Percentiles rank a stretch among this genome's conserved stretches.
phyloP scores from a whole-genome alignment of 371 early-diverging fungal species.

The Basidiobolus meristosporus region DNA sequence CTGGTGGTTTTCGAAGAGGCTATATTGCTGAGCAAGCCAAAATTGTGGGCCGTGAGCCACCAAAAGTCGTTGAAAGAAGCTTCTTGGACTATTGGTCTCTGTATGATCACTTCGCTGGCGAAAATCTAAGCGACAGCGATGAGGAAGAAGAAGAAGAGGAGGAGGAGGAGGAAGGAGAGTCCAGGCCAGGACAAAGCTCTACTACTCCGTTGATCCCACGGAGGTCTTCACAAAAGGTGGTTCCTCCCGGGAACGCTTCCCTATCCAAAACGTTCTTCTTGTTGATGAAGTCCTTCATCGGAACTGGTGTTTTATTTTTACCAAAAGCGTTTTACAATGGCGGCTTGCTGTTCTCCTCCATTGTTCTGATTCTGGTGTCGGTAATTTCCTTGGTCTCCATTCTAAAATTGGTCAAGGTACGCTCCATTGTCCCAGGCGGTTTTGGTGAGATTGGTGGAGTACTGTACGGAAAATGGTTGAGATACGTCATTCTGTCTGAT shows the following conservation, averaged over 20 bases:
- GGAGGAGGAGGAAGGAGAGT: slow-evolving; percentile 15
- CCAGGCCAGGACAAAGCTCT: no score
- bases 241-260: no score
- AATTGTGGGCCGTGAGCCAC: slow-evolving; percentile 35
- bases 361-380: slow-evolving; percentile 27
- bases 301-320: slow-evolving; percentile 74
- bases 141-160: slow-evolving; percentile 48
- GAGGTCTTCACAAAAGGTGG: no score
- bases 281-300: slow-evolving; percentile 71
- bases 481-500: slow-evolving; percentile 44
- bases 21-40: slow-evolving; percentile 55
- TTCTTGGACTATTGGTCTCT: slow-evolving; percentile 88
- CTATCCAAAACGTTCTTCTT: slow-evolving; percentile 68
- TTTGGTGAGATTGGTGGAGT: slow-evolving; percentile 55
- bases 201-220: no score
- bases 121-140: slow-evolving; percentile 67
- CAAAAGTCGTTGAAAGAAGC: slow-evolving; percentile 58
- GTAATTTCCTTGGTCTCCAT: slow-evolving; percentile 35
- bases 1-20: slow-evolving; percentile 81
- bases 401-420: slow-evolving; percentile 32
- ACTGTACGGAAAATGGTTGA: slow-evolving; percentile 50
- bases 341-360: slow-evolving; percentile 34
- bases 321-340: slow-evolving; percentile 51
- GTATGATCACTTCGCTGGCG: slow-evolving; percentile 91
- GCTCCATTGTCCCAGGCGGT: slow-evolving; percentile 29